Evolutionary conservation across 2,329 filamentous ascomycete genomes (phyloP), one percentile per base, ranked within the genome.

Genomic region (Diaporthe sp.): DNA sequence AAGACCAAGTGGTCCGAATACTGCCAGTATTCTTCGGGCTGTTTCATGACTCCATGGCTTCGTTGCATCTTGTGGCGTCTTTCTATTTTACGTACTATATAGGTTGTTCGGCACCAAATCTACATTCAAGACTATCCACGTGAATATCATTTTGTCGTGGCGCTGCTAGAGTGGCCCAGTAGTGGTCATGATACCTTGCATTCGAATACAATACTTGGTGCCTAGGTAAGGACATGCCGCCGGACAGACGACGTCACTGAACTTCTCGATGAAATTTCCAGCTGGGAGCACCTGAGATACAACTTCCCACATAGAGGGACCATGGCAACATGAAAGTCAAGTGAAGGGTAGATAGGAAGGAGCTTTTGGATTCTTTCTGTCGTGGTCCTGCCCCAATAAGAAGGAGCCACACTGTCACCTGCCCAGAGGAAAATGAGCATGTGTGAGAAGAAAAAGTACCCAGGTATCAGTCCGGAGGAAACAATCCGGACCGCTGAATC

Each of bases 391-490:
- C 34, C 34, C 57, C 34, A 25, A 42, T 22, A 65, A 46, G 42
- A 65, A 65, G 61, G 61, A 65, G 61, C 39, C 61, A 65, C 39
- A 46, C 49, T 65, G 42, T 49, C 42, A 49, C 61, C 61, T 65
- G 61, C 61, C 25, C 42, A 22, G 42, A 49, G 39, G 42, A 49
- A 31, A 34, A 65, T 46, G 42, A 49, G 42, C 37, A 62, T 44
- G 61, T 34, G 42, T 46, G 9, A 28, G 61, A 65, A 25, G 61
- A 12, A 49, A 65, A 31, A 2, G 25, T 31, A 46, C 61, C 25
- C 7, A 65, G 59, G 17, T 46, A 65, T 62, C 58, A 44, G 58
- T 44, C 39, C 58, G 39, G n/a, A 62, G 58, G 37, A 28, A 62
- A 62, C 37, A 44, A 62, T 61, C 53, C n/a, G 58, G 58, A 61